These are phyloP conservation scores for Ilyonectria destructans DNA, from an alignment of 2,329 filamentous ascomycete genomes.

Conservation along the genomic window DNA sequence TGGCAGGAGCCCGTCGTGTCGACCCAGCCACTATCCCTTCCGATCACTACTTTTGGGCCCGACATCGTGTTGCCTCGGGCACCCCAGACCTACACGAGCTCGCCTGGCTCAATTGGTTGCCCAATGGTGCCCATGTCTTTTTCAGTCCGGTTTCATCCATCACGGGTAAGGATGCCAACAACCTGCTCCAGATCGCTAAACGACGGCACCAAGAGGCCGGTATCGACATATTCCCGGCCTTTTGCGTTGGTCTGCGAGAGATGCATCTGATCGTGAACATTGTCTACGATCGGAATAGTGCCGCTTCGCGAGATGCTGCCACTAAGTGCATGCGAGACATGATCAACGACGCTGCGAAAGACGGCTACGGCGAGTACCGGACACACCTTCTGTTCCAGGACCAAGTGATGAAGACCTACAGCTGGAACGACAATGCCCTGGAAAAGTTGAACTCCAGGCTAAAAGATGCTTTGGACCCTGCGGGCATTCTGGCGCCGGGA, in stretches of 20 bases:
- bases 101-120: too few species aligned
- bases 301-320: slow-evolving; percentile 8
- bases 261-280: slow-evolving; percentile 41
- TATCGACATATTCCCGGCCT: slow-evolving; percentile 2
- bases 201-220: too few species aligned
- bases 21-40: too few species aligned
- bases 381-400: slow-evolving; percentile 39
- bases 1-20: too few species aligned
- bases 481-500: slow-evolving; percentile 37
- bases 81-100: too few species aligned
- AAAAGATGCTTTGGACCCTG: slow-evolving; percentile 36
- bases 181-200: too few species aligned
- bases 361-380: slow-evolving; percentile 40
- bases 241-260: slow-evolving; percentile 38
- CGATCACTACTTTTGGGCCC: too few species aligned
- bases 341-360: slow-evolving; percentile 35
- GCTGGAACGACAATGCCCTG: slow-evolving; percentile 36
- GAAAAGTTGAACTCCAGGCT: slow-evolving; percentile 30
- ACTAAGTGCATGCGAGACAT: slow-evolving; percentile 13
- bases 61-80: too few species aligned
- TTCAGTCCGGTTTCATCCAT: too few species aligned
- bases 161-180: too few species aligned
- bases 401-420: slow-evolving; percentile 38
- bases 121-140: too few species aligned
- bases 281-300: slow-evolving; percentile 26